Percentiles rank a stretch among this genome's conserved stretches.
phyloP scores from a whole-genome alignment of 1,284 basidiomycete species.

The Mycosarcoma mackinlayi region DNA sequence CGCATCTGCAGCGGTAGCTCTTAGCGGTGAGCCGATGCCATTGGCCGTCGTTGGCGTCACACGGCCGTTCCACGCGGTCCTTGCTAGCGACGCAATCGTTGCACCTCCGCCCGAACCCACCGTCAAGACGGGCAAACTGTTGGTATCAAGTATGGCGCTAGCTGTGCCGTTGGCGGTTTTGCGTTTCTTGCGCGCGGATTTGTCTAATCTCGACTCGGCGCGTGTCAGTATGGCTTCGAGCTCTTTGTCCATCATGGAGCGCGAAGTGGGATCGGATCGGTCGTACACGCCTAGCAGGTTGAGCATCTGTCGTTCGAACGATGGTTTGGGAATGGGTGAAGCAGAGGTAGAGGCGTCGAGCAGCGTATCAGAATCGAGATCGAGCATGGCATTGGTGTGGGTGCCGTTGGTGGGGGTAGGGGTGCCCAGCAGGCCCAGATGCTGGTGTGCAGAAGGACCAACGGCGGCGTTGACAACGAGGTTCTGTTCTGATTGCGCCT shows the following conservation, averaged over 20 bases:
- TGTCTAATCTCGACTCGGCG: conserved; percentile 25
- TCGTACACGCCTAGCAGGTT: conserved; percentile 36
- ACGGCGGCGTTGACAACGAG: conserved; percentile 30
- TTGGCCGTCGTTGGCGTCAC: neutral
- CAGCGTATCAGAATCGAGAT: conserved; percentile 14
- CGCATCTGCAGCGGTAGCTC: neutral
- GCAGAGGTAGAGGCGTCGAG: neutral
- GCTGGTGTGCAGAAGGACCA: conserved; percentile 22
- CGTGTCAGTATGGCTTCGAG: conserved; percentile 18
- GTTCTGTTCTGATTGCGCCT: conserved; percentile 6
- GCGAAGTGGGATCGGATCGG: conserved; percentile 17
- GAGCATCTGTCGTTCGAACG: conserved; percentile 42
- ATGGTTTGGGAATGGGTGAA: conserved; percentile 9
- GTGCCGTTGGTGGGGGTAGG: conserved; percentile 13
- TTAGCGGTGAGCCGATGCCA: conserved; percentile 10
- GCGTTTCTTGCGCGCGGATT: conserved; percentile 16
- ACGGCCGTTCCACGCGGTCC: conserved; percentile 16
- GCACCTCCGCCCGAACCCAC: neutral
- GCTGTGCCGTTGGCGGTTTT: conserved; percentile 19
- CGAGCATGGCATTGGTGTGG: conserved; percentile 2
- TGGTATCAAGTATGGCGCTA: neutral
- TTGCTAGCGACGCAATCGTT: conserved; percentile 11
- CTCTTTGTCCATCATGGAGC: conserved; percentile 29
- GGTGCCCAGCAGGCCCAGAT: conserved; percentile 26
- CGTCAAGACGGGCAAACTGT: neutral